Percentiles rank a stretch among this genome's conserved stretches.
These are phyloP conservation scores for Tolypocladium pustulatum DNA, from an alignment of 2,329 filamentous ascomycete genomes.

Conservation along the genomic window DNA sequence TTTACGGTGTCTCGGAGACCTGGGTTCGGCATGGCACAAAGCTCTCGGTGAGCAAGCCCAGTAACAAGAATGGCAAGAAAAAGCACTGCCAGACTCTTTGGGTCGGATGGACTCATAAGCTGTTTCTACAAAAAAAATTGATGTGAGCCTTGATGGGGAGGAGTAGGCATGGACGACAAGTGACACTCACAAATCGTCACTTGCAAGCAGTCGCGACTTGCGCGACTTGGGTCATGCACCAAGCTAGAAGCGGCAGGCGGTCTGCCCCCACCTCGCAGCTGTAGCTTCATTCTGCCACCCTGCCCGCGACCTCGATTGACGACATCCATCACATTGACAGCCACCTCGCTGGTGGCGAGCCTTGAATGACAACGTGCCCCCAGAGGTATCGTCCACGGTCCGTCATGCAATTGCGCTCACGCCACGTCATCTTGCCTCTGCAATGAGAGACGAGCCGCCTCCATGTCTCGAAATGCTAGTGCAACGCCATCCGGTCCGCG, in stretches of 20 bases:
- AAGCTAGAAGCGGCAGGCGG: constrained; percentile 13
- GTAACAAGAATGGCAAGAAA: neutral
- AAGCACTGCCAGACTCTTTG: neutral
- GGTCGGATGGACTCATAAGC: no score
- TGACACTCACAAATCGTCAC: no score
- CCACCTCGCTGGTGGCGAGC: neutral
- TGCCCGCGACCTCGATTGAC: constrained; percentile 6
- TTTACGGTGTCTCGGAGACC: neutral
- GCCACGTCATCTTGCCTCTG: constrained; percentile 3
- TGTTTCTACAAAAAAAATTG: neutral
- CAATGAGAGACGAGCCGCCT: constrained; percentile 8
- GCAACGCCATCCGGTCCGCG: constrained; percentile 30
- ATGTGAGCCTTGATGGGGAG: neutral
- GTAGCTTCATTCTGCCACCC: constrained; percentile 14
- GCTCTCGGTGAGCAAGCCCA: neutral
- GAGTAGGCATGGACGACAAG: no score
- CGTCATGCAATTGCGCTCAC: constrained; percentile 4
- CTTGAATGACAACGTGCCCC: neutral
- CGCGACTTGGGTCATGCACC: neutral
- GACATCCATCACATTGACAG: constrained; percentile 6
- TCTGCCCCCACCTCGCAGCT: constrained; percentile 2
- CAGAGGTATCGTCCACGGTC: neutral
- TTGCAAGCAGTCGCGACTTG: no score
- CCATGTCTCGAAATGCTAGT: constrained; percentile 32
- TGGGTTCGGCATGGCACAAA: neutral